Base-by-base conservation (phyloP, 805 yeast species). In the Pichia insulana region DNA sequence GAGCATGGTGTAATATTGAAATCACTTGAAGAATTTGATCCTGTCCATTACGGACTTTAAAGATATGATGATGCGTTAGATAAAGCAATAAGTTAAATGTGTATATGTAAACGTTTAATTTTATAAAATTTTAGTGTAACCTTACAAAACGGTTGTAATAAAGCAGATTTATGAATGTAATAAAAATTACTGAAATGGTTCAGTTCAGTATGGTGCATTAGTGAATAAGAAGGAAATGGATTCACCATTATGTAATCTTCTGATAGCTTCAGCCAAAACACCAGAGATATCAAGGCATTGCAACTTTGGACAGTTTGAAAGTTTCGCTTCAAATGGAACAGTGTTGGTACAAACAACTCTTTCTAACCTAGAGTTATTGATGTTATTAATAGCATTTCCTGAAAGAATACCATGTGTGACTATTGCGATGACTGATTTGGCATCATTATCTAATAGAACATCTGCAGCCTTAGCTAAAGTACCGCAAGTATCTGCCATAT, bases 401-500 rank as follows among this genome's bases (percentile, higher is more conserved):
- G 84, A 75, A 45, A 83, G 69, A 13, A 83, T 78, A 48, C 92
- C 94, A 58, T 83, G 94, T 2, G 92, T 83, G 16, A 83, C 88
- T 49, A 84, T 80, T 27, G 92, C 90, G 53, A 84, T 75, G 32
- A 84, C 92, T 43, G 78, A 70, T 54, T 76, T 68, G 36, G 90
- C 92, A 28, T 73, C 73, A 53, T 83, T 78, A 22, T 75, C 79
- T 45, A 83, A 58, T 42, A 84, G 66, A 12, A 80, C 76, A 49
- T 84, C 90, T 18, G 88, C 85, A 31, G 92, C 92, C 62, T 83
- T 84, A 41, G 81, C 84, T 49, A 84, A 65, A 16, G 94, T 84
- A 48, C 92, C 94, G 65, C 94, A 84, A 17, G 94, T 84, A 59
- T 84, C 94, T 36, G 92, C 92, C 88, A 84, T 84, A 61, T 84